Evolutionary conservation across 1,139 yeast species (phyloP).

Genomic region (Scheffersomyces lignicola): DNA sequence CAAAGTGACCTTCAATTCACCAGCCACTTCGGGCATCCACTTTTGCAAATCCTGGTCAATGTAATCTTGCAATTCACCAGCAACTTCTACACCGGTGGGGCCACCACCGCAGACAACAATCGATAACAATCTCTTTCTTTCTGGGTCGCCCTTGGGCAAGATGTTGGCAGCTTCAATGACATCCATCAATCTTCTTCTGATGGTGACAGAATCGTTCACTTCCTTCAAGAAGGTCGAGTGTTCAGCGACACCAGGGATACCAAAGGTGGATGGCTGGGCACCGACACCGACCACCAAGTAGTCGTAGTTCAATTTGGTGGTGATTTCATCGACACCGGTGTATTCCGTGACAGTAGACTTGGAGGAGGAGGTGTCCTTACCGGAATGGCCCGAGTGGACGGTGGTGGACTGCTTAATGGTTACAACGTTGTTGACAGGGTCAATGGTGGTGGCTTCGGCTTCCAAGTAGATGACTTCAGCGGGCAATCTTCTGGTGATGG

Average conservation of each 20-base stretch:
- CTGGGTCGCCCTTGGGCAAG: slow-evolving; percentile 71
- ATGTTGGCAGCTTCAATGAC: slow-evolving; percentile 81
- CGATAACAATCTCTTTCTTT: slow-evolving; percentile 76
- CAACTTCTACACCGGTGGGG: slow-evolving; percentile 95
- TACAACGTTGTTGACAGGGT: slow-evolving; percentile 50
- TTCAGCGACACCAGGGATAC: slow-evolving; percentile 91
- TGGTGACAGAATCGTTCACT: slow-evolving; percentile 76
- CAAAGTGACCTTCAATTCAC: slow-evolving; percentile 77
- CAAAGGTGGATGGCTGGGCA: slow-evolving; percentile 88
- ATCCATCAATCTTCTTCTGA: slow-evolving; percentile 75
- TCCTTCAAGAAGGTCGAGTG: slow-evolving; percentile 85
- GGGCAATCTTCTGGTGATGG: slow-evolving; percentile 64
- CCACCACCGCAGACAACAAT: slow-evolving; percentile 95
- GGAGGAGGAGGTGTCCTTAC: slow-evolving; percentile 53
- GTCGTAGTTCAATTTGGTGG: slow-evolving; percentile 62
- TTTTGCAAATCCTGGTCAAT: slow-evolving; percentile 85
- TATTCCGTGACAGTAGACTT: slow-evolving; percentile 48
- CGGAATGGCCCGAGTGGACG: slow-evolving; percentile 53
- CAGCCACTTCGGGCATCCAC: slow-evolving; percentile 86
- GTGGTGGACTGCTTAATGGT: slow-evolving; percentile 58
- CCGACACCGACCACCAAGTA: slow-evolving; percentile 89
- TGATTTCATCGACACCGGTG: slow-evolving; percentile 42
- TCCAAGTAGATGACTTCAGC: slow-evolving; percentile 85
- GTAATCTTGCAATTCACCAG: slow-evolving; percentile 93
- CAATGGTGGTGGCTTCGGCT: slow-evolving; percentile 86